A percentile compares a stretch with the other conserved stretches of the same genome.
Evolutionary conservation across 73 alveolate species (phyloP).

Genomic region (Paramecium tetraurelia): DNA sequence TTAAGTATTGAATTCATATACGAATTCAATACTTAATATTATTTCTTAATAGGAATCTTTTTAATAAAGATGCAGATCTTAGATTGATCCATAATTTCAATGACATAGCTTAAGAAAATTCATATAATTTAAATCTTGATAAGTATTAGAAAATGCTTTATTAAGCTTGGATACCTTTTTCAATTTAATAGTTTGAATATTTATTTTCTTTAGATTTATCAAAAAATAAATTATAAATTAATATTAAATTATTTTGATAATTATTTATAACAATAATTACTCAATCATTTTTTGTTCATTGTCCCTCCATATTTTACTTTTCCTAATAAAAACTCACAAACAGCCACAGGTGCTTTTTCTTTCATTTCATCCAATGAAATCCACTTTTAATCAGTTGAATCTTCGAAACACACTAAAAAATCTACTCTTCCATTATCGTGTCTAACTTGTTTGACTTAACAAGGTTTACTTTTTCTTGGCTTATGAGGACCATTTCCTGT

Average conservation of each 20-base stretch:
- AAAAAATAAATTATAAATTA: background rate
- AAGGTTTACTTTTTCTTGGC: constrained; percentile 2
- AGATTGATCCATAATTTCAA: no score
- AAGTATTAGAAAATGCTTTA: no score
- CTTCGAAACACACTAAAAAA: background rate
- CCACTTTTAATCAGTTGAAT: background rate
- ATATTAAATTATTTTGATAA: background rate
- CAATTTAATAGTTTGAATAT: no score
- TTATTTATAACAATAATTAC: background rate
- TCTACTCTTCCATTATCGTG: background rate
- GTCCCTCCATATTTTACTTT: constrained; percentile 1
- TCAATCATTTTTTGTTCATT: background rate
- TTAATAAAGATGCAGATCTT: no score
- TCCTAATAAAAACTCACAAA: constrained; percentile 16
- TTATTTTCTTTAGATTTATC: no score
- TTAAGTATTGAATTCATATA: no score
- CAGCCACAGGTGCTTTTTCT: background rate
- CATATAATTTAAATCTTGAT: no score
- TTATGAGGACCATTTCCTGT: background rate
- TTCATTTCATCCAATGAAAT: constrained; percentile 3
- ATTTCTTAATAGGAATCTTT: no score
- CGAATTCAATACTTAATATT: no score
- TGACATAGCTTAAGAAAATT: no score
- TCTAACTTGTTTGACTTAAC: background rate
- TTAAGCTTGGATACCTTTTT: no score